Evolutionary conservation across 768 basidiomycete species (phyloP).

Genomic region (Lepiota brunneoincarnata): DNA sequence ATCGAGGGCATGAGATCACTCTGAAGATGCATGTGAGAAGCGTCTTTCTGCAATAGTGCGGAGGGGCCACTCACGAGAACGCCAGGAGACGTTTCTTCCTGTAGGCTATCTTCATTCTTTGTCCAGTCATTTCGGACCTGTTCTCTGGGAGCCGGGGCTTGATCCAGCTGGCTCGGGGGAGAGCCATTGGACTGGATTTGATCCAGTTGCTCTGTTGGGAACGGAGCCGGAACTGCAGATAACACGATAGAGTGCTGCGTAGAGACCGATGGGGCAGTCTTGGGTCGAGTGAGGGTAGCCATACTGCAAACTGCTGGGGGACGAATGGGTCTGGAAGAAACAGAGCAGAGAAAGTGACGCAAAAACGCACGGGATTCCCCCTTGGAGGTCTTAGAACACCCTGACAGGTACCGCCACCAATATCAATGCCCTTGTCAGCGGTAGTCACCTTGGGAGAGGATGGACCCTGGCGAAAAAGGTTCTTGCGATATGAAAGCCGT

Average conservation of each 20-base stretch:
- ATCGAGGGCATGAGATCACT: conserved; percentile 72
- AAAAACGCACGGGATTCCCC: background rate
- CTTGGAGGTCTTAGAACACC: background rate
- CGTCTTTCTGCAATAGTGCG: background rate
- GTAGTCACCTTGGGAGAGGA: background rate
- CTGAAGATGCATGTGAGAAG: conserved; percentile 27
- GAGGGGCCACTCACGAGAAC: conserved; percentile 21
- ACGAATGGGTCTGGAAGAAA: conserved; percentile 1
- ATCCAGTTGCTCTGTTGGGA: conserved; percentile 33
- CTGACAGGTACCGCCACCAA: background rate
- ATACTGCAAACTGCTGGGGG: conserved; percentile 17
- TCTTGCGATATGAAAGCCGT: conserved; percentile 6
- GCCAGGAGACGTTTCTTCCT: conserved; percentile 10
- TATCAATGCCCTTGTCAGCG: background rate
- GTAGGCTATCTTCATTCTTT: conserved; percentile 6
- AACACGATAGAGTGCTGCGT: conserved; percentile 22
- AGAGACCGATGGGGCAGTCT: conserved; percentile 19
- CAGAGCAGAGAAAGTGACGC: background rate
- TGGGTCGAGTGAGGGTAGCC: conserved; percentile 40
- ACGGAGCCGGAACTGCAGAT: conserved; percentile 36
- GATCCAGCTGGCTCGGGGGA: conserved; percentile 2
- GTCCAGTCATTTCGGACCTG: conserved; percentile 7
- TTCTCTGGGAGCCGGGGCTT: conserved; percentile 3
- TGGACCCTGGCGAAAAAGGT: conserved; percentile 4
- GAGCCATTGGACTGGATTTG: conserved; percentile 14